A percentile compares a stretch with the other conserved stretches of the same genome.
These are phyloP conservation scores for Ajuga chamaepitys DNA, from an alignment of 257 asterid genomes.

Conservation along the genomic window DNA sequence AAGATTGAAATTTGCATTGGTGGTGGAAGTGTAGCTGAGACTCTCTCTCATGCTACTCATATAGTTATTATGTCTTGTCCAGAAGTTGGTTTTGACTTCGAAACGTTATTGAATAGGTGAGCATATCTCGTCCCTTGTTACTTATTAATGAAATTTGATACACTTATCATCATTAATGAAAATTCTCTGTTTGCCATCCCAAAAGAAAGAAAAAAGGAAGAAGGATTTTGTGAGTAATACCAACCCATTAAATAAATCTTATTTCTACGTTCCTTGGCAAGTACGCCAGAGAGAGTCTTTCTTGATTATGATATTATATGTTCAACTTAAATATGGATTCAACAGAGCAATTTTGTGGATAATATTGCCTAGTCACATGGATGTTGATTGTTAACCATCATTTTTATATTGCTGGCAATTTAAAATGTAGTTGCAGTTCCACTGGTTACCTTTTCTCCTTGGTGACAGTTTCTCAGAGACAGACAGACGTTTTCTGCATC, in stretches of 20 bases:
- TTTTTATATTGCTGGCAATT: not conserved
- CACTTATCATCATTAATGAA: no score
- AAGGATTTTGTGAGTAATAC: conserved; percentile 37
- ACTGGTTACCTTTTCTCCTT: not conserved
- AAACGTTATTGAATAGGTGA: conserved; percentile 47
- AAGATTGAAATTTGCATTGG: conserved; percentile 60
- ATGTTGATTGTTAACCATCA: conserved; percentile 2
- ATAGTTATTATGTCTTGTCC: conserved; percentile 48
- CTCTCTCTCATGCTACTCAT: conserved; percentile 71
- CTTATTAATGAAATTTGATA: no score
- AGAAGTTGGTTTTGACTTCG: conserved; percentile 37
- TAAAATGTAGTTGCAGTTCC: not conserved
- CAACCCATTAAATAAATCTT: not conserved
- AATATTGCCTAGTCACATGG: not conserved
- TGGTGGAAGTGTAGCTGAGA: conserved; percentile 61
- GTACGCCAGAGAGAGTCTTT: not conserved
- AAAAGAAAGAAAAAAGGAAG: no score
- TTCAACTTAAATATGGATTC: not conserved
- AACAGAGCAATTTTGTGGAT: not conserved
- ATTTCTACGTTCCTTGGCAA: not conserved
- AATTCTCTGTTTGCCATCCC: no score
- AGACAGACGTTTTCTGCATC: conserved; percentile 39
- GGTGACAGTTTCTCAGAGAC: conserved; percentile 55
- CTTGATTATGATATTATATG: not conserved
- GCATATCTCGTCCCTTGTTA: no score